Evolutionary conservation across 768 basidiomycete genomes (phyloP), one percentile per base, ranked within the genome.

Genomic region (Amanita exitialis): DNA sequence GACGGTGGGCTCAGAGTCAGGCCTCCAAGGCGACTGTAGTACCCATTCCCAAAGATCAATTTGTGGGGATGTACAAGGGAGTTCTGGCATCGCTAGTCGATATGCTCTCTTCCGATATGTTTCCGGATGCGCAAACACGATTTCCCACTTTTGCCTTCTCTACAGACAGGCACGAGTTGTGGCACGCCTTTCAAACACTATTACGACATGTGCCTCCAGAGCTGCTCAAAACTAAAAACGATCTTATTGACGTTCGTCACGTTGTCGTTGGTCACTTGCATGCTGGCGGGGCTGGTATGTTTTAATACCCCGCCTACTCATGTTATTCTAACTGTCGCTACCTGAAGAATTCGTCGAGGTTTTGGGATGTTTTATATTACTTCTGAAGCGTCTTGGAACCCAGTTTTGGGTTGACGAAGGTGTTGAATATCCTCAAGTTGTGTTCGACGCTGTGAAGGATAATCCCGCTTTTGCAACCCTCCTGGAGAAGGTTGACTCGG

Each of bases 371-470:
- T 79, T 87, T 54, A 64, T 77, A 8, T 64, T 80, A 41, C 69
- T 90, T 27, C 64, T 87, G 30, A 76, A 78, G 54, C 76, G 82
- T 20, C 60, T 84, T 46, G 73, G 73, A 0, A 57, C 65, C 2
- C 60, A 70, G 9, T 62, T 91, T 12, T 97, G 95, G 94, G 62
- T 70, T 16, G 78, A 74, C 25, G 83, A 88, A 56, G 76, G 77
- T 1, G 70, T 78, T 4, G 83, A 89, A 58, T 88, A 83, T 59
- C 84, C 91, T 2, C 77, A 82, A 56, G 74, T 86, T 32, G 76
- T 91, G 6, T 84, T 95, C 58, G 90, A 89, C 59, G 77, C 83
- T 12, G 77, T 97, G 60, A 87, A 86, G 62, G 83, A 90, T 60
- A 97, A 95, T 62, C 62, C 70, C 2, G 69, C 72, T 5, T 84